Evolutionary conservation across 495 filamentous ascomycete genomes (phyloP).

Genomic region (Penicillium steckii): DNA sequence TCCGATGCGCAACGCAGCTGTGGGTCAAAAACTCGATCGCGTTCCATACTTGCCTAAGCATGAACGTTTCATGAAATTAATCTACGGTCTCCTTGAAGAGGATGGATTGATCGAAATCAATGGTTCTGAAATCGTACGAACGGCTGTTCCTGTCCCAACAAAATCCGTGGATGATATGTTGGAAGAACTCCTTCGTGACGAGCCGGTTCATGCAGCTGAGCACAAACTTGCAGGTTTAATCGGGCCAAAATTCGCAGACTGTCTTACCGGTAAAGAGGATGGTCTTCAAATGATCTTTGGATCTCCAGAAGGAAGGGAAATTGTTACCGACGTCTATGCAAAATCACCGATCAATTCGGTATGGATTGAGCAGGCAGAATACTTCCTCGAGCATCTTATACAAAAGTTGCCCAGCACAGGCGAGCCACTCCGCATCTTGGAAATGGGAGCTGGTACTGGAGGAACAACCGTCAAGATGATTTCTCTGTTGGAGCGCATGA

Average conservation of each 20-base stretch:
- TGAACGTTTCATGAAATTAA: slow-evolving; percentile 29
- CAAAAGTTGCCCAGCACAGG: slow-evolving; percentile 1
- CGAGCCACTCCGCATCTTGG: slow-evolving; percentile 23
- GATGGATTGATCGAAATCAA: slow-evolving; percentile 36
- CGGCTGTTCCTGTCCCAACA: slow-evolving; percentile 27
- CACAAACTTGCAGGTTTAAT: slow-evolving; percentile 4
- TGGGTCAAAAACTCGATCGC: slow-evolving; percentile 31
- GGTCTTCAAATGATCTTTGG: slow-evolving; percentile 50
- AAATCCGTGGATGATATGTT: slow-evolving; percentile 36
- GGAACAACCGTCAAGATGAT: slow-evolving; percentile 38
- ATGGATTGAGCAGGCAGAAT: neutral
- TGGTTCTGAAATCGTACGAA: slow-evolving; percentile 31
- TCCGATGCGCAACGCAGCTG: slow-evolving; percentile 24
- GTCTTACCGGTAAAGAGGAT: slow-evolving; percentile 35
- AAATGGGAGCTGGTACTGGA: slow-evolving; percentile 39
- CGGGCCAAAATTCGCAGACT: slow-evolving; percentile 39
- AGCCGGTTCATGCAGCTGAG: slow-evolving; percentile 42
- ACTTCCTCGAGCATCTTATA: neutral
- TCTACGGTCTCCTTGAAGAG: slow-evolving; percentile 43
- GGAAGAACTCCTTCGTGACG: slow-evolving; percentile 30
- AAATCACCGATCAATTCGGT: neutral
- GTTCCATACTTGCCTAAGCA: slow-evolving; percentile 36
- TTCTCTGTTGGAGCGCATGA: slow-evolving; percentile 11
- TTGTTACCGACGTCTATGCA: neutral
- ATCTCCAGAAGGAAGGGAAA: slow-evolving; percentile 31